Percentiles rank a stretch among this genome's conserved stretches.
Evolutionary conservation across 2,329 filamentous ascomycete species (phyloP).

Genomic region (Ophiostoma sp.): DNA sequence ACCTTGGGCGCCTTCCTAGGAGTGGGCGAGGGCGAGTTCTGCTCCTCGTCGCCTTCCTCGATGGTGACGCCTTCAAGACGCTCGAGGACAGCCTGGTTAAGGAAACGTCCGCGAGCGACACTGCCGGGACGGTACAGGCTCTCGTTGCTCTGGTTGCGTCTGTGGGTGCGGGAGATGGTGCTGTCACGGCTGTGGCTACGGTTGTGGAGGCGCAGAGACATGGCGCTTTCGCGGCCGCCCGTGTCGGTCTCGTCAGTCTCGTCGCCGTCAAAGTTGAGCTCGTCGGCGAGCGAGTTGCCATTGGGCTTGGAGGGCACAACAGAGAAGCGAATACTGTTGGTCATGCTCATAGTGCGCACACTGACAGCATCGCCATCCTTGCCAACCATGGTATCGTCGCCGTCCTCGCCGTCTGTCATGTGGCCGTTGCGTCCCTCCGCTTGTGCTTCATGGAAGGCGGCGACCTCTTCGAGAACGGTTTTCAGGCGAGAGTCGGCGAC

Average conservation of each 20-base stretch:
- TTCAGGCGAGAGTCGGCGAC: constrained; percentile 85
- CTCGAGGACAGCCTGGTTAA: constrained; percentile 52
- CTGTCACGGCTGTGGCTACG: constrained; percentile 55
- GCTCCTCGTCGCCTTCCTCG: constrained; percentile 44
- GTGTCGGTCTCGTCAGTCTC: constrained; percentile 66
- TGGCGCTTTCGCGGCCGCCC: constrained; percentile 59
- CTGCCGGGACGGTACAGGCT: constrained; percentile 53
- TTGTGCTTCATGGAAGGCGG: constrained; percentile 58
- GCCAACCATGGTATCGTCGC: constrained; percentile 43
- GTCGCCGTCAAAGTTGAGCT: constrained; percentile 80
- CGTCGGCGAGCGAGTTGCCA: constrained; percentile 79
- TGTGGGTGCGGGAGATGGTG: constrained; percentile 41
- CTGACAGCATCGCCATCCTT: constrained; percentile 68
- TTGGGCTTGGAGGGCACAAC: constrained; percentile 45
- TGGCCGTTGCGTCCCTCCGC: constrained; percentile 30
- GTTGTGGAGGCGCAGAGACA: constrained; percentile 41
- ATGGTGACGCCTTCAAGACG: constrained; percentile 48
- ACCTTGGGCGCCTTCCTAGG: constrained; percentile 25
- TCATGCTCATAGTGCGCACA: constrained; percentile 66
- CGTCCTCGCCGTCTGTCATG: constrained; percentile 49
- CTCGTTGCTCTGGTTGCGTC: constrained; percentile 54
- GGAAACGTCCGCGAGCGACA: constrained; percentile 47
- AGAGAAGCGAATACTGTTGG: constrained; percentile 69
- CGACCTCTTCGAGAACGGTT: constrained; percentile 77
- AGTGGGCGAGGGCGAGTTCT: constrained; percentile 28